phyloP scores from a whole-genome alignment of 331 rosid genomes.

The Prunus yedoensis region DNA sequence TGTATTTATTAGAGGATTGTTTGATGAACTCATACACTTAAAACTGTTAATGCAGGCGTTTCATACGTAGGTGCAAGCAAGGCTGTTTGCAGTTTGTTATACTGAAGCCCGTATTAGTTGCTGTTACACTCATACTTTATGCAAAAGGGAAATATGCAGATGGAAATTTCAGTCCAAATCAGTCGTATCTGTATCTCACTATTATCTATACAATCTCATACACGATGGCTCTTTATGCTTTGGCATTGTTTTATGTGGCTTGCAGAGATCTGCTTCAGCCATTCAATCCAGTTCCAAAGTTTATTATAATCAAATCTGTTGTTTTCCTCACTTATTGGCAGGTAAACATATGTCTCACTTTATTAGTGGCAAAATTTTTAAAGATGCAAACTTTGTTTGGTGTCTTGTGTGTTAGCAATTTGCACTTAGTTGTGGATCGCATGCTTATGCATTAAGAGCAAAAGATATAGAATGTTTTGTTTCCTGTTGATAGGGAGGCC shows the following conservation, averaged over 20 bases:
- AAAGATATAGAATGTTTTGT: background rate
- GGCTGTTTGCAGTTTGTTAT: conserved; percentile 98
- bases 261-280: conserved; percentile 99
- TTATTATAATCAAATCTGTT: conserved; percentile 87
- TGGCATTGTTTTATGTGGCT: conserved; percentile 91
- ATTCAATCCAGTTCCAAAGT: conserved; percentile 97
- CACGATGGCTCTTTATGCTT: conserved; percentile 87
- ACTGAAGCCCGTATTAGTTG: conserved; percentile 91
- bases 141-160: conserved; percentile 89
- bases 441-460: conserved; percentile 7
- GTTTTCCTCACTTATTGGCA: conserved; percentile 99
- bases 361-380: background rate
- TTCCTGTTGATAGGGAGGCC: background rate
- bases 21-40: conserved; percentile 18
- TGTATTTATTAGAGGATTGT: conserved; percentile 10
- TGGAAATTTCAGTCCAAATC: conserved; percentile 87
- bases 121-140: conserved; percentile 79
- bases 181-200: conserved; percentile 92
- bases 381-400: background rate
- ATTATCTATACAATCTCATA: conserved; percentile 89
- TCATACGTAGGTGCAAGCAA: conserved; percentile 98
- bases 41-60: conserved; percentile 73
- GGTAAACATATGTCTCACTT: conserved; percentile 38
- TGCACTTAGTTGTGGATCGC: background rate
- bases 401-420: conserved; percentile 15